Conservation (phyloP, 768 basidiomycete species). For the Xerocomus spinulosus region DNA sequence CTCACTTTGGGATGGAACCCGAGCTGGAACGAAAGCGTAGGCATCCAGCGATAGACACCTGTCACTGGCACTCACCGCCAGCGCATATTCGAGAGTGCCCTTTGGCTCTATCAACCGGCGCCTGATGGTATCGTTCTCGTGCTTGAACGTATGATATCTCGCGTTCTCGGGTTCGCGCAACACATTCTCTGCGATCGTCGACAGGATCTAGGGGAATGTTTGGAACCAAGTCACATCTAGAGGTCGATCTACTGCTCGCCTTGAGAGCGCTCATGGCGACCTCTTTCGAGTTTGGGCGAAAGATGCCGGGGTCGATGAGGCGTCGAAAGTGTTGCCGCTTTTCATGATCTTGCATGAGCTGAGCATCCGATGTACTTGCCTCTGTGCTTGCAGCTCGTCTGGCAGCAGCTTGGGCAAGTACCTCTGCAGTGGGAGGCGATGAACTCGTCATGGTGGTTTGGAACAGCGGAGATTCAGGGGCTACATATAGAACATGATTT, state of each 20-base stretch:
- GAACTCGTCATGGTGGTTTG: slow-evolving; percentile 11
- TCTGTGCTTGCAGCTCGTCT: slow-evolving; percentile 15
- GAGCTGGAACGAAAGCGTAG: slow-evolving; percentile 39
- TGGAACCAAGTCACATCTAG: not conserved
- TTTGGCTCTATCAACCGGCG: slow-evolving; percentile 62
- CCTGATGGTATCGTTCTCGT: slow-evolving; percentile 67
- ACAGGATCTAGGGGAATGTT: slow-evolving; percentile 41
- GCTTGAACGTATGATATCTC: slow-evolving; percentile 72
- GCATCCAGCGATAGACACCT: slow-evolving; percentile 4
- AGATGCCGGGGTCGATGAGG: slow-evolving; percentile 74
- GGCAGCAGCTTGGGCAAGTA: slow-evolving; percentile 28
- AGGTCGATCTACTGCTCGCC: slow-evolving; percentile 34
- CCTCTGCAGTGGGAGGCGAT: slow-evolving; percentile 14
- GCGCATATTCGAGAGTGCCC: slow-evolving; percentile 73
- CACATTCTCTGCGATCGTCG: slow-evolving; percentile 68
- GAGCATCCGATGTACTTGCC: slow-evolving; percentile 1
- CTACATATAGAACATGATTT: not conserved
- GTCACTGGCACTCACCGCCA: slow-evolving; percentile 52
- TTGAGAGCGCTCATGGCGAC: slow-evolving; percentile 59
- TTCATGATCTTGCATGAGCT: slow-evolving; percentile 49
- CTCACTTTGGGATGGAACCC: slow-evolving; percentile 69
- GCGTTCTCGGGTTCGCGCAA: slow-evolving; percentile 66
- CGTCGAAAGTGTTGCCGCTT: slow-evolving; percentile 68
- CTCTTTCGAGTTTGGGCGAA: slow-evolving; percentile 62
- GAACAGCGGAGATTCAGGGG: slow-evolving; percentile 14